A percentile compares a stretch with the other conserved stretches of the same genome.
Conservation (phyloP, 352 stramenopile species). For the Peronosclerospora sorghi region DNA sequence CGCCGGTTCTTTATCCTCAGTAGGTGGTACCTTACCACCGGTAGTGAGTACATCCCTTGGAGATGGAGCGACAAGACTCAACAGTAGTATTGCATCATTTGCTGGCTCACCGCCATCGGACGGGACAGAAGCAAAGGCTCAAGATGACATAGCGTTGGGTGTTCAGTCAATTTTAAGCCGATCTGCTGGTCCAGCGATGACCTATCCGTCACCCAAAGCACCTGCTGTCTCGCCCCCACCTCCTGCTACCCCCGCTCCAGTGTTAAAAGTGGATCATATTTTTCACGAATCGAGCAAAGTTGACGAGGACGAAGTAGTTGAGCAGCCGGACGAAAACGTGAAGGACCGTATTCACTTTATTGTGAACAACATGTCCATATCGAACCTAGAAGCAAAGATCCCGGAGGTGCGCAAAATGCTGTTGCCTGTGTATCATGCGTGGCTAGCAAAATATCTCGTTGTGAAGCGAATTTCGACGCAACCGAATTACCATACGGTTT, state of each 20-base stretch:
- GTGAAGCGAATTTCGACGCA: slow-evolving; percentile 98
- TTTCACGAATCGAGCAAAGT: slow-evolving; percentile 59
- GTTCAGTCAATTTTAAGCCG: slow-evolving; percentile 37
- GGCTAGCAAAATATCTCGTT: slow-evolving; percentile 98
- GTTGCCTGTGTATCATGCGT: slow-evolving; percentile 89
- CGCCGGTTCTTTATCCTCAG: slow-evolving; percentile 8
- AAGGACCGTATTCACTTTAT: slow-evolving; percentile 98
- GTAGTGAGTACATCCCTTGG: slow-evolving; percentile 8
- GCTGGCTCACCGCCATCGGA: slow-evolving; percentile 10
- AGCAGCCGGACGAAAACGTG: slow-evolving; percentile 72
- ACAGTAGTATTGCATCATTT: slow-evolving; percentile 13
- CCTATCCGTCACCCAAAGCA: slow-evolving; percentile 28
- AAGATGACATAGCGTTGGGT: slow-evolving; percentile 21
- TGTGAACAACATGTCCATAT: slow-evolving; percentile 98
- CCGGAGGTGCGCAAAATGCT: slow-evolving; percentile 93
- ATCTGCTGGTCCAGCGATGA: slow-evolving; percentile 34
- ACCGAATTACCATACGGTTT: slow-evolving; percentile 97
- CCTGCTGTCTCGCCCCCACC: slow-evolving; percentile 32
- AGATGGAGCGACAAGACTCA: slow-evolving; percentile 17
- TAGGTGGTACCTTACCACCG: slow-evolving; percentile 14
- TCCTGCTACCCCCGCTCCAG: slow-evolving; percentile 28
- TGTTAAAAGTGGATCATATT: slow-evolving; percentile 76
- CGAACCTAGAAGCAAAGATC: slow-evolving; percentile 95
- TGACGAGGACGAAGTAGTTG: slow-evolving; percentile 49
- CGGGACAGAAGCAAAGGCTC: slow-evolving; percentile 8